Conservation (phyloP, 192 early-diverging fungal genomes). For the Umbelopsis sp. region DNA sequence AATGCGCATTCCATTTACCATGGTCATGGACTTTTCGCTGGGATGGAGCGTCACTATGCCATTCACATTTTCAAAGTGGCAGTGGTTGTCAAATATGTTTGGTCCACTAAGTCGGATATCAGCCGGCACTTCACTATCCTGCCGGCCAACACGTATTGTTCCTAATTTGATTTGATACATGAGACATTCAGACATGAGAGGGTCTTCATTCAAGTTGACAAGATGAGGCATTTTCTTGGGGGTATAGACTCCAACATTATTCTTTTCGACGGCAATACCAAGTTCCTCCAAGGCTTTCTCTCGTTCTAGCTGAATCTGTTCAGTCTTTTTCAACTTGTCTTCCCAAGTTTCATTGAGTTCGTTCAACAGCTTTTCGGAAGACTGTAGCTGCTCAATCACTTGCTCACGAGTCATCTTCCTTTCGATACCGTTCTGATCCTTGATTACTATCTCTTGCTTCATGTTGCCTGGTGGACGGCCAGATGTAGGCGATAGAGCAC, state of each 20-base stretch:
- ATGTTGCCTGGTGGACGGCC: neutral
- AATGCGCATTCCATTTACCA: slow-evolving; percentile 81
- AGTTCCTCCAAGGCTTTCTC: slow-evolving; percentile 77
- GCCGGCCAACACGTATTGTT: slow-evolving; percentile 64
- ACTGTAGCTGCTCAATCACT: slow-evolving; percentile 78
- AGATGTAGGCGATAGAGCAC: neutral
- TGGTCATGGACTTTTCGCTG: slow-evolving; percentile 53
- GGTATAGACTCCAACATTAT: slow-evolving; percentile 71
- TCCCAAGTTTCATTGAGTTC: slow-evolving; percentile 87
- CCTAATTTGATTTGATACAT: slow-evolving; percentile 87
- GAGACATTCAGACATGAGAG: slow-evolving; percentile 86
- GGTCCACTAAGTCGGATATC: slow-evolving; percentile 67
- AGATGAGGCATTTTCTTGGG: slow-evolving; percentile 83
- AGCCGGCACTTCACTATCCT: slow-evolving; percentile 36
- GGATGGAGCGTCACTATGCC: slow-evolving; percentile 66
- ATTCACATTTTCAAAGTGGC: slow-evolving; percentile 68
- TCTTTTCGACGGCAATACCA: slow-evolving; percentile 74
- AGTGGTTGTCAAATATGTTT: slow-evolving; percentile 67
- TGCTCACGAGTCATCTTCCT: slow-evolving; percentile 50
- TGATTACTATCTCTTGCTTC: slow-evolving; percentile 37
- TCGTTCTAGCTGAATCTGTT: slow-evolving; percentile 70
- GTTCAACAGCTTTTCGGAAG: slow-evolving; percentile 84
- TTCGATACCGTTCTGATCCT: slow-evolving; percentile 44
- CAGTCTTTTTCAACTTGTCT: slow-evolving; percentile 72
- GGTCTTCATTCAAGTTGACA: slow-evolving; percentile 89